Percentiles rank a stretch among this genome's conserved stretches.
Evolutionary conservation across 2,329 filamentous ascomycete genomes (phyloP).

Genomic region (Diaporthe vexans): DNA sequence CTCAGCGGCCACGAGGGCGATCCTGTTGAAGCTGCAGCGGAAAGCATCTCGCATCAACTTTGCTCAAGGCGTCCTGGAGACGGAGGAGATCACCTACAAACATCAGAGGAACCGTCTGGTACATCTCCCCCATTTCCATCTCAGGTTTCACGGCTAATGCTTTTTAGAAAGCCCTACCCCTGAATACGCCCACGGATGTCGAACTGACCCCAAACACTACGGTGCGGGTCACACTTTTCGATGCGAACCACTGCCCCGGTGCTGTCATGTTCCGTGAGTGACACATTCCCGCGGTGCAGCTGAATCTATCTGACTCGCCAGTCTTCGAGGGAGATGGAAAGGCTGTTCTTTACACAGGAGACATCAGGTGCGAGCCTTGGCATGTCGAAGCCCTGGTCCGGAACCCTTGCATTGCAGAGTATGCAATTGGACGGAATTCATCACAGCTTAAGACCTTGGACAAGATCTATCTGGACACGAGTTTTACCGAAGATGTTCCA

Average conservation of each 20-base stretch:
- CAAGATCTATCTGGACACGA: slow-evolving; percentile 91
- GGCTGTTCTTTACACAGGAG: slow-evolving; percentile 89
- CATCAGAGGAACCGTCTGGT: slow-evolving; percentile 80
- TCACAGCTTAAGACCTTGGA: slow-evolving; percentile 73
- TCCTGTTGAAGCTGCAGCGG: slow-evolving; percentile 84
- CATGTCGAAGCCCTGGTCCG: slow-evolving; percentile 82
- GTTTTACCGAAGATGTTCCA: slow-evolving; percentile 66
- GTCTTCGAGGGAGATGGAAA: slow-evolving; percentile 82
- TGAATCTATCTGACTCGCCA: slow-evolving; percentile 45
- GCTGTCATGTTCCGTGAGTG: slow-evolving; percentile 86
- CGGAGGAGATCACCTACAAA: slow-evolving; percentile 80
- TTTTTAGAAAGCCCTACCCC: slow-evolving; percentile 79
- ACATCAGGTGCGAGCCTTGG: slow-evolving; percentile 88
- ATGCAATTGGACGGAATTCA: slow-evolving; percentile 58
- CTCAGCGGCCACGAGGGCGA: slow-evolving; percentile 84
- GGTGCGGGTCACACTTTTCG: slow-evolving; percentile 87
- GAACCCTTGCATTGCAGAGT: slow-evolving; percentile 82
- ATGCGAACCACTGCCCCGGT: slow-evolving; percentile 93
- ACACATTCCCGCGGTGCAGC: no score
- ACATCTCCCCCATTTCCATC: slow-evolving; percentile 35
- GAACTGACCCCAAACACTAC: slow-evolving; percentile 77
- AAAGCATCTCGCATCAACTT: slow-evolving; percentile 87
- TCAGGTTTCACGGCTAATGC: slow-evolving; percentile 15
- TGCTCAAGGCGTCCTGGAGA: slow-evolving; percentile 81
- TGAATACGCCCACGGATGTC: slow-evolving; percentile 83